Evolutionary conservation across 805 yeast genomes (phyloP).

Genomic region (Sungouiella blattae): DNA sequence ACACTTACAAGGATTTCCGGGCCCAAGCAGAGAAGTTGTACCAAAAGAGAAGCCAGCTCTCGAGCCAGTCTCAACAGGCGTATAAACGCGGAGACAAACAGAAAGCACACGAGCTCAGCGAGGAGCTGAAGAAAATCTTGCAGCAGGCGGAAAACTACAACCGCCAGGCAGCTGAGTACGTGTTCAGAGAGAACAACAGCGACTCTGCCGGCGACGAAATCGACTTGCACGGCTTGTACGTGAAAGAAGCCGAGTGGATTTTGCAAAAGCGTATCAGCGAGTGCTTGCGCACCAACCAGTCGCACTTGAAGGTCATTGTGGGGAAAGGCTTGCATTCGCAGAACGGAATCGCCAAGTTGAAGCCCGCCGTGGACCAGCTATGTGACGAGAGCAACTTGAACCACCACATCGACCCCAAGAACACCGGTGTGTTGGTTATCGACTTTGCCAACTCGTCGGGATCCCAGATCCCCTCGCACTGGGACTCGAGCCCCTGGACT

Average conservation of each 20-base stretch:
- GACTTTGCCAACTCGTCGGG: slow-evolving; percentile 41
- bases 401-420: slow-evolving; percentile 62
- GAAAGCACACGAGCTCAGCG: slow-evolving; percentile 69
- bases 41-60: slow-evolving; percentile 49
- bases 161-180: slow-evolving; percentile 83
- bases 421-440: slow-evolving; percentile 77
- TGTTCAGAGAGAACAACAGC: slow-evolving; percentile 80
- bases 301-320: slow-evolving; percentile 69
- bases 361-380: slow-evolving; percentile 81
- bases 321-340: slow-evolving; percentile 90
- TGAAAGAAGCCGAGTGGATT: slow-evolving; percentile 80
- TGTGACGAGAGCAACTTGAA: slow-evolving; percentile 64
- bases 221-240: slow-evolving; percentile 88
- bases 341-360: slow-evolving; percentile 78
- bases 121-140: slow-evolving; percentile 58
- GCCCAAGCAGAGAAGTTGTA: slow-evolving; percentile 66
- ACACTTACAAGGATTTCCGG: slow-evolving; percentile 60
- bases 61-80: slow-evolving; percentile 72
- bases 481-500: slow-evolving; percentile 18
- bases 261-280: slow-evolving; percentile 70
- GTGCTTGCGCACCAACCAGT: slow-evolving; percentile 56
- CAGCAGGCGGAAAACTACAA: slow-evolving; percentile 66
- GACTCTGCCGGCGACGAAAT: slow-evolving; percentile 85
- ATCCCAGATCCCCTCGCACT: slow-evolving; percentile 29
- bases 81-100: slow-evolving; percentile 70